These are phyloP conservation scores for Paramecium bursaria DNA, from an alignment of 73 alveolate species.

Conservation along the genomic window DNA sequence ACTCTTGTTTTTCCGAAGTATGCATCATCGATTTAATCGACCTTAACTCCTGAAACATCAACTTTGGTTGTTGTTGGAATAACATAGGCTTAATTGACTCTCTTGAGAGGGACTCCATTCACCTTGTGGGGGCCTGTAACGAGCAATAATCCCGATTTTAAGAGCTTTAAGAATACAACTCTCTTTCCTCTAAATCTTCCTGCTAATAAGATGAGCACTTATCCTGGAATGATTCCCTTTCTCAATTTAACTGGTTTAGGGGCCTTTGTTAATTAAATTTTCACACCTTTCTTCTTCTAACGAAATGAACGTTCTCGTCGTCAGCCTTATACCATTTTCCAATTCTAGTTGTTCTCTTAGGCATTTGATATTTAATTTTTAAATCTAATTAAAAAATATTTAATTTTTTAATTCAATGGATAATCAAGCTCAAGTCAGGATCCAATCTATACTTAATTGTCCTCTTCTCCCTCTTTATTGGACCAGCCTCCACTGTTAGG, in stretches of 20 bases:
- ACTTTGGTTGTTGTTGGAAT: slow-evolving; percentile 90
- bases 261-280: slow-evolving; percentile 64
- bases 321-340: slow-evolving; percentile 72
- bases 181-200: slow-evolving; percentile 97
- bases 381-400: slow-evolving; percentile 49
- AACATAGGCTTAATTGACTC: slow-evolving; percentile 90
- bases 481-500: not conserved
- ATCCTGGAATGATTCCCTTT: slow-evolving; percentile 86
- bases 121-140: slow-evolving; percentile 97
- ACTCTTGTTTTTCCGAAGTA: slow-evolving; percentile 68
- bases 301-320: slow-evolving; percentile 68
- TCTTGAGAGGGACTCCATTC: slow-evolving; percentile 94
- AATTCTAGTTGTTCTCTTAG: slow-evolving; percentile 60
- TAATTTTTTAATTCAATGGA: slow-evolving; percentile 12
- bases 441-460: not conserved
- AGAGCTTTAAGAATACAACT: slow-evolving; percentile 93
- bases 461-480: not conserved
- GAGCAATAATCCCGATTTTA: slow-evolving; percentile 88
- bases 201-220: slow-evolving; percentile 85
- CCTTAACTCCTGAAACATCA: slow-evolving; percentile 77
- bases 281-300: slow-evolving; percentile 55
- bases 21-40: slow-evolving; percentile 65
- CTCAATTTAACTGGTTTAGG: slow-evolving; percentile 84
- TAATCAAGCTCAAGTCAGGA: not conserved
- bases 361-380: slow-evolving; percentile 55